These are phyloP conservation scores for Leccinum disarticulatum DNA, from an alignment of 768 basidiomycete species.

Conservation along the genomic window DNA sequence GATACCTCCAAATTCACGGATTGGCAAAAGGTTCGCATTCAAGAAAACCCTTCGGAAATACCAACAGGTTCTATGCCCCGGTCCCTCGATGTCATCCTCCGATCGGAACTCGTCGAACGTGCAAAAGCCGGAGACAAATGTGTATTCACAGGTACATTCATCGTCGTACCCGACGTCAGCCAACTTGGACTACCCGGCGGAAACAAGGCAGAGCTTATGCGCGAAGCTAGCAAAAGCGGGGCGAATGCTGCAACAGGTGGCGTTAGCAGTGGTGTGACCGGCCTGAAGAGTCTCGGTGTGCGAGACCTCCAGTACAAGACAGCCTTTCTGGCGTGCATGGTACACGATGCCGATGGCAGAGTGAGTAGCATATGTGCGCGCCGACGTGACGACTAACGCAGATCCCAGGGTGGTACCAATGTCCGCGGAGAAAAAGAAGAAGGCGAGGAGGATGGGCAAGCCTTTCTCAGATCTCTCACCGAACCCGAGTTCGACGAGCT, in stretches of 20 bases:
- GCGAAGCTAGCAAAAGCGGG: constrained; percentile 73
- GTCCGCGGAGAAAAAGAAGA: constrained; percentile 87
- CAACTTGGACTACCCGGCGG: constrained; percentile 95
- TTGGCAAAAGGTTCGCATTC: constrained; percentile 99
- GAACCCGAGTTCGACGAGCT: constrained; percentile 95
- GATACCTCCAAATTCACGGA: constrained; percentile 97
- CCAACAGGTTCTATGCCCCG: constrained; percentile 99
- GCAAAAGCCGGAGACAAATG: constrained; percentile 99
- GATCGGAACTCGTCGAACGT: constrained; percentile 95
- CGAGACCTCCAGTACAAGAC: constrained; percentile 98
- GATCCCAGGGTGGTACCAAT: constrained; percentile 71
- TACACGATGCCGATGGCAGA: constrained; percentile 83
- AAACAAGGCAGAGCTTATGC: constrained; percentile 84
- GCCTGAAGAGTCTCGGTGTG: constrained; percentile 91
- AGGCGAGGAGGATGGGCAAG: constrained; percentile 73
- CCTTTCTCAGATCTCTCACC: constrained; percentile 87
- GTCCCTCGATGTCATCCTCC: constrained; percentile 92
- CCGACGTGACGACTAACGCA: not conserved
- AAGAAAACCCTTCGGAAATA: constrained; percentile 98
- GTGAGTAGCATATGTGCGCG: constrained; percentile 47
- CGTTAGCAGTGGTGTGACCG: constrained; percentile 83
- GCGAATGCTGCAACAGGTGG: constrained; percentile 59
- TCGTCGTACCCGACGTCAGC: constrained; percentile 97
- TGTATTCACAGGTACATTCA: constrained; percentile 96
- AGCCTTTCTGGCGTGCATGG: constrained; percentile 98